phyloP scores from a whole-genome alignment of 2,329 filamentous ascomycete species.

The Diaporthe sp. region DNA sequence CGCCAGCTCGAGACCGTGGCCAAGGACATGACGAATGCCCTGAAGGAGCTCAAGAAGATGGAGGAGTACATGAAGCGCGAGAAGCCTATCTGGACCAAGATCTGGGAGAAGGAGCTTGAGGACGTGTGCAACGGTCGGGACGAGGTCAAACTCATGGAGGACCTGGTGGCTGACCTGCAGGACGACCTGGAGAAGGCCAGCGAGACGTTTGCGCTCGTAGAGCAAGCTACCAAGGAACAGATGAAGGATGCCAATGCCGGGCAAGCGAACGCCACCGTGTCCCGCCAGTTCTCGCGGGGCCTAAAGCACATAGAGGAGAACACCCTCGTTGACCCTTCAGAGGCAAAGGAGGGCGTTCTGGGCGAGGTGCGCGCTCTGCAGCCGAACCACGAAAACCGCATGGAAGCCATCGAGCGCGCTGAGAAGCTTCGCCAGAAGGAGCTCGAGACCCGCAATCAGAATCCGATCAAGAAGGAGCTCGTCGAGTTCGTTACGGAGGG shows the following conservation, averaged over 20 bases:
- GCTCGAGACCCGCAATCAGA: conserved; percentile 80
- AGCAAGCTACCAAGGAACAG: conserved; percentile 98
- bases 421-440: conserved; percentile 93
- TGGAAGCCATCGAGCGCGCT: conserved; percentile 97
- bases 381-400: conserved; percentile 91
- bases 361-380: conserved; percentile 94
- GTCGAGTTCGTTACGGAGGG: conserved; percentile 88
- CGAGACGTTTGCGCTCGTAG: conserved; percentile 93
- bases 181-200: conserved; percentile 96
- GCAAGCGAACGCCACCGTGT: conserved; percentile 60
- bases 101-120: conserved; percentile 98
- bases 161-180: conserved; percentile 90
- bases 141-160: conserved; percentile 95
- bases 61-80: conserved; percentile 92
- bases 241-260: conserved; percentile 78
- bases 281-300: conserved; percentile 67
- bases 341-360: conserved; percentile 91
- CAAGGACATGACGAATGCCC: conserved; percentile 86
- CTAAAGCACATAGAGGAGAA: conserved; percentile 66
- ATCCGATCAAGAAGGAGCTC: conserved; percentile 87
- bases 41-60: conserved; percentile 92
- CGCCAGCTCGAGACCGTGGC: conserved; percentile 90
- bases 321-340: conserved; percentile 72
- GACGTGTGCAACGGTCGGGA: conserved; percentile 96
- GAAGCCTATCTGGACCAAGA: conserved; percentile 98